Evolutionary conservation across 495 filamentous ascomycete genomes (phyloP), one percentile per base, ranked within the genome.

Genomic region (Hypomontagnella monticulosa): DNA sequence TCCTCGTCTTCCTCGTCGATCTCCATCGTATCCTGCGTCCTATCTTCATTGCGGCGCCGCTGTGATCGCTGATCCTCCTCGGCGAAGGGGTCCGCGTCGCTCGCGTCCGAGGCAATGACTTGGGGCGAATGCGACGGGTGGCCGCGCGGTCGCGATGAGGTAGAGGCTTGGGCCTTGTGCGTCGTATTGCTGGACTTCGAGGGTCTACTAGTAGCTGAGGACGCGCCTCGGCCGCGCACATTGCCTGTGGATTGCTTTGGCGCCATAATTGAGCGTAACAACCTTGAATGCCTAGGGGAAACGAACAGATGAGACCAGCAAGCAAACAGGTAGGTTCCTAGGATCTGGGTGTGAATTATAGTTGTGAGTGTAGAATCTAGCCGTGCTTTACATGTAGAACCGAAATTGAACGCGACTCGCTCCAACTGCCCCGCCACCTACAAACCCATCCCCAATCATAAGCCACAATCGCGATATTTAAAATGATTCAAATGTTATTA

Each of bases 1-100:
- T 74, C 70, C 16, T 69, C 73, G 0, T 77, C 73, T 0, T 69
- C 70, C 1, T 61, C 69, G 11, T 73, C 71, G 10, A 67, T 56
- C 1, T 75, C 66, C 67, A 64, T 74, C 10, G 56, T 49, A 38
- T 52, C 37, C 11, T 44, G 47, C 23, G 37, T 10, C 27, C 34
- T 48, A 27, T 36, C 54, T 8, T 34, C 12, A 30, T 41, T 16
- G 23, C 20, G 19, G 16, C 36, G 55, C 34, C 27, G 50, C 14
- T 27, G 62, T 23, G 42, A 20, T 6, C 49, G 20, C 2, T 60
- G 55, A 48, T 69, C 66, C 16, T 73, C 67, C 11, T n/a, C n/a
- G n/a, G 63, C 58, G 23, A 70, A 72, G 30, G 67, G 70, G 4
- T 70, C 67, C 11, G 27, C 36, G 57, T 59, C 56, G 55, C 57